Conservation (phyloP, 768 basidiomycete species). For the Rhizopogon roseolus region DNA sequence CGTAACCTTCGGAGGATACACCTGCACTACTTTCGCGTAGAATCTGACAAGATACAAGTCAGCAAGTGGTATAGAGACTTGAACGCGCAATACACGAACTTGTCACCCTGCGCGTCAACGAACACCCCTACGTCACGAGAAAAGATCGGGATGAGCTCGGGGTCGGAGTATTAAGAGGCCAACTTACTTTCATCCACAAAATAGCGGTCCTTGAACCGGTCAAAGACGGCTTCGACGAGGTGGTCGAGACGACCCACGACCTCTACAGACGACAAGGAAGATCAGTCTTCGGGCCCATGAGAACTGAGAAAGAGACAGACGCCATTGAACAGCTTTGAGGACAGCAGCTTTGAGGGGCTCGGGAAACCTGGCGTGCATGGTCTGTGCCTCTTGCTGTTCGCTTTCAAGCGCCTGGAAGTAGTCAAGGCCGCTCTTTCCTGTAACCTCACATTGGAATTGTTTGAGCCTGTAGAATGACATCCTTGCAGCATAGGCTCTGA, state of each 20-base stretch:
- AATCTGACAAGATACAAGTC: conserved; percentile 47
- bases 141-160: conserved; percentile 13
- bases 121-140: conserved; percentile 56
- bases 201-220: conserved; percentile 95
- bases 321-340: conserved; percentile 93
- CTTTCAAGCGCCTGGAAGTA: conserved; percentile 94
- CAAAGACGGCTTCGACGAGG: conserved; percentile 90
- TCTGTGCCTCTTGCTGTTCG: conserved; percentile 84
- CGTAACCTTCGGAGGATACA: conserved; percentile 62
- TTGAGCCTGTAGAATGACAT: conserved; percentile 93
- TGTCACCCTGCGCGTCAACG: conserved; percentile 83
- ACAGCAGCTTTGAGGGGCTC: conserved; percentile 89
- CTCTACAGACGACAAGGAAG: conserved; percentile 47
- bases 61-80: conserved; percentile 1
- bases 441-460: conserved; percentile 96
- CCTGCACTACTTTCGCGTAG: conserved; percentile 74
- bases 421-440: conserved; percentile 88
- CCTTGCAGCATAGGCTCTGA: conserved; percentile 77
- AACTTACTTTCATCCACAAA: conserved; percentile 85
- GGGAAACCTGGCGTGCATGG: conserved; percentile 88
- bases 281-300: conserved; percentile 11
- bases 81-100: conserved; percentile 44
- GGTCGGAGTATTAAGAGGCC: conserved; percentile 2
- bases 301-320: conserved; percentile 50
- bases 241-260: conserved; percentile 95